These are phyloP conservation scores for Trichosanthes truncata DNA, from an alignment of 306 rosid genomes.

Conservation along the genomic window DNA sequence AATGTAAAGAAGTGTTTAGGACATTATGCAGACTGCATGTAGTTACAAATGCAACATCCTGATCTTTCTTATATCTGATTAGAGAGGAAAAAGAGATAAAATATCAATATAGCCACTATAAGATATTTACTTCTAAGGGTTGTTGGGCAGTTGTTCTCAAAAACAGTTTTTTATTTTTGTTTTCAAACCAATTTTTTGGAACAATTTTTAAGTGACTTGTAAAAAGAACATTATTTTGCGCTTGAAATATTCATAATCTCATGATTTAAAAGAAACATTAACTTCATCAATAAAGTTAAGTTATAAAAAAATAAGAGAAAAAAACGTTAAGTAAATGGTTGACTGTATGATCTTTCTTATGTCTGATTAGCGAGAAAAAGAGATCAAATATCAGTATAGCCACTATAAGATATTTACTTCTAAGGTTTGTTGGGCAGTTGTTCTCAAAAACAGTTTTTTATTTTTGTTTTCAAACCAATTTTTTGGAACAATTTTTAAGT, in stretches of 20 bases:
- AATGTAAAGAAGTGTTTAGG: constrained; percentile 62
- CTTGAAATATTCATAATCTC: background rate
- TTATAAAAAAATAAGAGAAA: background rate
- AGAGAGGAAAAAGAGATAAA: constrained; percentile 14
- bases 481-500: background rate
- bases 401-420: background rate
- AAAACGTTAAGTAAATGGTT: too few species aligned
- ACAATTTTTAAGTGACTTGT: background rate
- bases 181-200: background rate
- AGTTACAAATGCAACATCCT: constrained; percentile 64
- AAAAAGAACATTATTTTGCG: background rate
- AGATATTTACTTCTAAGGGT: background rate
- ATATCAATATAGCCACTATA: background rate
- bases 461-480: background rate
- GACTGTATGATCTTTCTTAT: constrained; percentile 65
- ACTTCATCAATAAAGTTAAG: background rate
- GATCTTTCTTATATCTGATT: constrained; percentile 79
- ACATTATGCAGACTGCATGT: constrained; percentile 83
- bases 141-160: background rate
- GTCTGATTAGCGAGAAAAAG: constrained; percentile 34
- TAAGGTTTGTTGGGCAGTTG: background rate
- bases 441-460: background rate
- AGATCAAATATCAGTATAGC: background rate
- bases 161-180: background rate
- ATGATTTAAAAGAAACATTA: background rate